A percentile compares a stretch with the other conserved stretches of the same genome.
These are phyloP conservation scores for Curvularia eragrostidis DNA, from an alignment of 2,329 filamentous ascomycete species.

Conservation along the genomic window DNA sequence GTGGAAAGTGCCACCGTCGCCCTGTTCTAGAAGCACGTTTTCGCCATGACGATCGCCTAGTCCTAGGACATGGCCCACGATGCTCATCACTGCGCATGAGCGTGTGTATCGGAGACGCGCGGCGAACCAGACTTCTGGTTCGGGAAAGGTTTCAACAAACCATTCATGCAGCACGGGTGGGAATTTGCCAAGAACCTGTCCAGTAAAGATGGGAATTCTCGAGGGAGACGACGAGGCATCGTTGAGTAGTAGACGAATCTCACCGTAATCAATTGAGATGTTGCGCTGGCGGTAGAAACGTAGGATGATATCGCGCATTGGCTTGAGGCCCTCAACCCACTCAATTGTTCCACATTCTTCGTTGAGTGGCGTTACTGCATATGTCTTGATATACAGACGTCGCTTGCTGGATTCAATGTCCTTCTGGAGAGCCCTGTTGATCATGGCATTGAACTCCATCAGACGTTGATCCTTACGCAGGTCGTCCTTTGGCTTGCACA, in stretches of 20 bases:
- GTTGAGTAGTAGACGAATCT: slow-evolving; percentile 68
- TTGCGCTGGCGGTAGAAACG: slow-evolving; percentile 78
- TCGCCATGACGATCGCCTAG: slow-evolving; percentile 96
- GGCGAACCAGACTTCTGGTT: slow-evolving; percentile 89
- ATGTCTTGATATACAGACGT: slow-evolving; percentile 87
- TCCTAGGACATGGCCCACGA: slow-evolving; percentile 92
- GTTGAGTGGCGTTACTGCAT: slow-evolving; percentile 94
- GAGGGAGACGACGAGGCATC: slow-evolving; percentile 68
- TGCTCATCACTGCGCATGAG: slow-evolving; percentile 98
- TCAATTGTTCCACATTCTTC: slow-evolving; percentile 98
- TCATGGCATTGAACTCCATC: slow-evolving; percentile 99
- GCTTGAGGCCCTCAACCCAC: slow-evolving; percentile 96
- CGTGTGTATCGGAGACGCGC: slow-evolving; percentile 89
- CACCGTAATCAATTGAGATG: slow-evolving; percentile 67
- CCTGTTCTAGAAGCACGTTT: slow-evolving; percentile 94
- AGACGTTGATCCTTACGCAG: slow-evolving; percentile 95
- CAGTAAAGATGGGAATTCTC: slow-evolving; percentile 75
- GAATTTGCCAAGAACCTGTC: slow-evolving; percentile 72
- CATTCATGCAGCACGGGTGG: slow-evolving; percentile 87
- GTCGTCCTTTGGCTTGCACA: slow-evolving; percentile 98
- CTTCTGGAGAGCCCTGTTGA: slow-evolving; percentile 90
- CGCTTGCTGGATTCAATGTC: slow-evolving; percentile 90
- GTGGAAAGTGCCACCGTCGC: slow-evolving; percentile 91
- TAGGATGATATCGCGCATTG: slow-evolving; percentile 88
- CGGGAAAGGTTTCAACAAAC: slow-evolving; percentile 95